Evolutionary conservation across 257 asterid species (phyloP).

Genomic region (Jasminum sambac): DNA sequence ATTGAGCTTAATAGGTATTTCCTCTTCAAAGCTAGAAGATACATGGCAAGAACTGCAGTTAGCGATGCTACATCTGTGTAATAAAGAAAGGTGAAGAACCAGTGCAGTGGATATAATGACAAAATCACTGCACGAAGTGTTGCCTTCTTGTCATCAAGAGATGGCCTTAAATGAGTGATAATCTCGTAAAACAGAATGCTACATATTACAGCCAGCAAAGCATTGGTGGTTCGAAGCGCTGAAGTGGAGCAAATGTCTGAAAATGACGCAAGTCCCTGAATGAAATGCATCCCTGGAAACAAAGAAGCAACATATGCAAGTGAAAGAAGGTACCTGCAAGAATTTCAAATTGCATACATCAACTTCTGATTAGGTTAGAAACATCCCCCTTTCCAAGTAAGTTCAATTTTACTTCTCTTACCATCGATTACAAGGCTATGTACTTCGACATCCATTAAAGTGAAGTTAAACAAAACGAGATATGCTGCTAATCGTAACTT

Average conservation of each 20-base stretch:
- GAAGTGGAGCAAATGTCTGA: slow-evolving; percentile 68
- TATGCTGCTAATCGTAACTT: neutral
- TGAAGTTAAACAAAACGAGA: neutral
- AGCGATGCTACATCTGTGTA: slow-evolving; percentile 93
- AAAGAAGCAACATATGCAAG: slow-evolving; percentile 90
- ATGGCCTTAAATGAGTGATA: slow-evolving; percentile 62
- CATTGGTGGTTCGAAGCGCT: slow-evolving; percentile 71
- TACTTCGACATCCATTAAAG: neutral
- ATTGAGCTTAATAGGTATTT: slow-evolving; percentile 70
- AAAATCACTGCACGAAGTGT: slow-evolving; percentile 64
- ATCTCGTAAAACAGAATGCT: slow-evolving; percentile 69
- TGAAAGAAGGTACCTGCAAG: slow-evolving; percentile 95
- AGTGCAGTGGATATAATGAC: slow-evolving; percentile 86
- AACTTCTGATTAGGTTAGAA: slow-evolving; percentile 28
- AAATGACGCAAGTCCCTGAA: slow-evolving; percentile 51
- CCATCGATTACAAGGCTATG: slow-evolving; percentile 11
- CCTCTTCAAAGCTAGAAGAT: slow-evolving; percentile 68
- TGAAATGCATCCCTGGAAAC: slow-evolving; percentile 67
- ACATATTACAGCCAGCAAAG: slow-evolving; percentile 69
- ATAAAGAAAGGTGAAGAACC: slow-evolving; percentile 90
- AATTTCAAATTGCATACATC: slow-evolving; percentile 38
- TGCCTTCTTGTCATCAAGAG: slow-evolving; percentile 70
- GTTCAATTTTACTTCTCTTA: slow-evolving; percentile 2
- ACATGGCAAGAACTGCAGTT: slow-evolving; percentile 82
- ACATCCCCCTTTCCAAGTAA: neutral